Base-by-base conservation (phyloP, 78 protist species). In the Pigoraptor vietnamica region DNA sequence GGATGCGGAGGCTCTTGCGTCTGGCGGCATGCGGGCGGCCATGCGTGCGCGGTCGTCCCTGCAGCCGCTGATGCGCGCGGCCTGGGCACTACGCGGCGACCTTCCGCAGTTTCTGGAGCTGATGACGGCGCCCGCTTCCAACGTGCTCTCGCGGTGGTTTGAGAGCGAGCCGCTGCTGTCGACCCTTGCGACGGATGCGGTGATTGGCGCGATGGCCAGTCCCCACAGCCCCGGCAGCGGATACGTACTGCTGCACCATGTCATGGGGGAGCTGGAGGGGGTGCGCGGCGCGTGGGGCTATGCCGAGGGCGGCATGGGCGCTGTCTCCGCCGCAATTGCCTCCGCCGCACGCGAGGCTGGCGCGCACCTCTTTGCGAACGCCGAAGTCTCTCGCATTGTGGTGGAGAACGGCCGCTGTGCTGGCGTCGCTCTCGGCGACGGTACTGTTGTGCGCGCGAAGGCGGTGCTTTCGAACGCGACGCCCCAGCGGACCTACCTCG, bases 131-230 rank as follows among this genome's bases (percentile, higher is more conserved):
- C 93, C 95, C 2, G 90, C 95, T 33, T 6, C 90, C 37, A 1
- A 89, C 32, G n/a, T 94, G 0, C 92, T 94, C 37, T 33, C 39
- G 56, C 81, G 90, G 34, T 94, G 86, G 82, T 94, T 94, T 36
- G 95, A 92, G 86, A 40, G 81, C 79, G 95, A 94, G 29, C 0
- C 40, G 32, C 89, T 94, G 33, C 89, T 56, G 37, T 25, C 96
- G 36, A 95, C 96, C 19, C 92, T 95, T 6, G 95, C 96, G 33
- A 95, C 96, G 19, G 96, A 95, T 29, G 91, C 95, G 1, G 93
- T 95, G 34, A 95, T 95, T n/a, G 96, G 96, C 1, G 91, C 95
- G n/a, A 88, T 93, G 90, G 67, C 86, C 0, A 19, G 81, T 10
- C 95, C 95, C 24, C 38, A 1, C 35, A 1, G 0, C 33, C 89